Evolutionary conservation across 2,329 filamentous ascomycete genomes (phyloP), one percentile per base, ranked within the genome.

Genomic region (Teratosphaeria gauchensis): DNA sequence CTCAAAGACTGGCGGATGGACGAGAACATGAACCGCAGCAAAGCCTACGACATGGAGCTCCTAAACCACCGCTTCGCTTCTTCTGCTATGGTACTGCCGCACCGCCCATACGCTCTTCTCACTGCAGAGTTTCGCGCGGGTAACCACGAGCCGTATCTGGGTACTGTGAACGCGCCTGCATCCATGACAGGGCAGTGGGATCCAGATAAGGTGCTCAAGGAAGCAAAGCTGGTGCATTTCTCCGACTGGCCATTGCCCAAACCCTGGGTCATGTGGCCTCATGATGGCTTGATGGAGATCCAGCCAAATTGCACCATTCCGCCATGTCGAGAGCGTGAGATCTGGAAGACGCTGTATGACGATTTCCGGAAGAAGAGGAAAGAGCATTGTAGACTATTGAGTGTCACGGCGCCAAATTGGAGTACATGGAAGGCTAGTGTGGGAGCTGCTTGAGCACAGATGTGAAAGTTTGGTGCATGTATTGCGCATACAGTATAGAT

Each of bases 211-310:
- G 77, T 78, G 1, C 75, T 82, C 56, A 77, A 77, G 14, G 83
- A 87, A 65, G 82, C 84, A 6, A 88, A 87, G 62, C 77, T 86
- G 4, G 75, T 89, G 1, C 86, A 89, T 69, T 89, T 89, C 69
- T 86, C 82, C 12, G 87, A 90, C 66, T 87, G 83, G 83, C 87
- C 86, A 0, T 65, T 88, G 5, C 84, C 85, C 0, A 89, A 89
- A 63, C 83, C 83, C 2, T 84, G 82, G 82, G 71, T 82, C 55
- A 63, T 77, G 73, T 76, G 73, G 73, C 71, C 74, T n/a, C 54
- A 66, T 21, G 69, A 74, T 46, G 70, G 72, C 24, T 61, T 77
- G 3, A 65, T 67, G 46, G 73, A 77, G 60, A 72, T 76, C 59
- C 74, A 77, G 66, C 77, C 77, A 2, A 72, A 75, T 59, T 79